These are phyloP conservation scores for Colletotrichum salicis DNA, from an alignment of 2,329 filamentous ascomycete species.

Conservation along the genomic window DNA sequence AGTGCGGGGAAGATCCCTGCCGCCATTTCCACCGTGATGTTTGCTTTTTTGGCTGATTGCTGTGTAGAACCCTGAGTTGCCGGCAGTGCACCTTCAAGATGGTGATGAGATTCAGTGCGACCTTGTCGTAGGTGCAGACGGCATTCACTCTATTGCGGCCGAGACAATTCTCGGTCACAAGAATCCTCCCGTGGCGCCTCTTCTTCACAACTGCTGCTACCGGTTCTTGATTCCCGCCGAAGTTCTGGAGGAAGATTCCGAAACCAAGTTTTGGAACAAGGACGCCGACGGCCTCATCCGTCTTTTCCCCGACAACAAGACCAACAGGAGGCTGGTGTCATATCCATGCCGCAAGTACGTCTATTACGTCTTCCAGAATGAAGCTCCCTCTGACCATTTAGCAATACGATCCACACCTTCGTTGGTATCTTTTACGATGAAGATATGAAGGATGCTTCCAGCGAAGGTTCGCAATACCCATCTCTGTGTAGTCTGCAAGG, in stretches of 20 bases:
- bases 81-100: slow-evolving; percentile 43
- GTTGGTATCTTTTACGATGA: slow-evolving; percentile 45
- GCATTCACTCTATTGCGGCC: slow-evolving; percentile 49
- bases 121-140: slow-evolving; percentile 57
- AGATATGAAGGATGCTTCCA: slow-evolving; percentile 28
- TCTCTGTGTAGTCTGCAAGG: too few relatives aligned
- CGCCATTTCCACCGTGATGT: not conserved
- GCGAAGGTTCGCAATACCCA: slow-evolving; percentile 10
- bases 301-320: slow-evolving; percentile 30
- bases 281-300: slow-evolving; percentile 37
- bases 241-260: slow-evolving; percentile 44
- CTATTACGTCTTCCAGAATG: rapidly evolving
- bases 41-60: not conserved
- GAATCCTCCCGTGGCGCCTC: slow-evolving; percentile 41
- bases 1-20: slow-evolving; percentile 22
- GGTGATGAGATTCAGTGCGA: slow-evolving; percentile 46
- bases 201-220: slow-evolving; percentile 47
- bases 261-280: slow-evolving; percentile 45
- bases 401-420: slow-evolving; percentile 48
- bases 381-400: slow-evolving; percentile 22
- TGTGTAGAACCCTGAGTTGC: slow-evolving; percentile 39
- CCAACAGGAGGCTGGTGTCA: slow-evolving; percentile 41
- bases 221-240: slow-evolving; percentile 48
- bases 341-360: slow-evolving; percentile 48
- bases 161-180: slow-evolving; percentile 42